phyloP scores from a whole-genome alignment of 306 rosid species.

The Vigna nakashimae region DNA sequence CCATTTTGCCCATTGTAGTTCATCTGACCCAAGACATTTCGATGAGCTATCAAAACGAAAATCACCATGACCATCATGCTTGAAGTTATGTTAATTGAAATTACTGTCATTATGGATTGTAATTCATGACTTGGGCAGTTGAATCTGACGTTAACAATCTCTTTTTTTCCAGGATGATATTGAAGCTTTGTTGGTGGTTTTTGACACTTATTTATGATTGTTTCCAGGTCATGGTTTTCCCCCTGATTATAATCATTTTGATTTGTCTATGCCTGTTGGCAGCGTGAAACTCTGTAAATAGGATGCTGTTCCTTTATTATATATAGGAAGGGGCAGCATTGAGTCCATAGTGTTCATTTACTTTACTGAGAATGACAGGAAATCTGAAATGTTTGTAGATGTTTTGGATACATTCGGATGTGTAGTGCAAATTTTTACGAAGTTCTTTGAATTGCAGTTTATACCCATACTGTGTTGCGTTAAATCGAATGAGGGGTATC shows the following conservation, averaged over 20 bases:
- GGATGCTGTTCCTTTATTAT: constrained; percentile 54
- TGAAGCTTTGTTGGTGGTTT: constrained; percentile 56
- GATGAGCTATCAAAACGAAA: constrained; percentile 25
- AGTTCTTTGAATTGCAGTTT: constrained; percentile 22
- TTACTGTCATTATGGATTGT: constrained; percentile 15
- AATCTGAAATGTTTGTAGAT: constrained; percentile 45
- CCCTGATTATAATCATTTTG: constrained; percentile 49
- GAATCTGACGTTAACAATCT: constrained; percentile 34
- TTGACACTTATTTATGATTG: constrained; percentile 36
- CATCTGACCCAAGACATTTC: constrained; percentile 17
- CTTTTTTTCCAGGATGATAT: constrained; percentile 57
- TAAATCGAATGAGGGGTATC: too few relatives aligned
- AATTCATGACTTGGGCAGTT: neutral
- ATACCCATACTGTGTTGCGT: too few relatives aligned
- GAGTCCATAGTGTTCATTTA: constrained; percentile 51
- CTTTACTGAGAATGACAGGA: constrained; percentile 35
- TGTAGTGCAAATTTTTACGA: constrained; percentile 39
- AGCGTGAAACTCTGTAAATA: constrained; percentile 73
- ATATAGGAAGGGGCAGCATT: constrained; percentile 54
- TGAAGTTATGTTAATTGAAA: constrained; percentile 11
- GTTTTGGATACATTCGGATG: constrained; percentile 37
- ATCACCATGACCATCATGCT: neutral
- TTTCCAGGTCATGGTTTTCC: constrained; percentile 47
- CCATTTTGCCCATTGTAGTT: neutral
- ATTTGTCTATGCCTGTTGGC: constrained; percentile 58